These are phyloP conservation scores for Lactifluus piperatus DNA, from an alignment of 768 basidiomycete species.

Conservation along the genomic window DNA sequence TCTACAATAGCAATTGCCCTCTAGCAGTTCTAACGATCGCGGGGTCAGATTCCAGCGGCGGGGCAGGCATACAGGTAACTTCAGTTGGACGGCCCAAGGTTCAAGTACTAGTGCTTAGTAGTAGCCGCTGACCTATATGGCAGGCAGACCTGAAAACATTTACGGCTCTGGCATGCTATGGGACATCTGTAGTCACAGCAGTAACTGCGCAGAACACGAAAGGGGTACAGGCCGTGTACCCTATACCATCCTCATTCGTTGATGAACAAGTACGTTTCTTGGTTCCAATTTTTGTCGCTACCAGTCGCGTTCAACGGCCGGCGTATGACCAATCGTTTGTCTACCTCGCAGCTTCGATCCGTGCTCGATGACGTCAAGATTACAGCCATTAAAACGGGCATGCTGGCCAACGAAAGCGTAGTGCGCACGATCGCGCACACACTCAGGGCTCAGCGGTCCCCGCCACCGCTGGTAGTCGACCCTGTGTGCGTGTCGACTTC, in stretches of 20 bases:
- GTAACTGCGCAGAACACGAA: conserved; percentile 84
- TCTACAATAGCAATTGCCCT: background rate
- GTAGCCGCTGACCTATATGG: background rate
- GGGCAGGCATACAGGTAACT: conserved; percentile 80
- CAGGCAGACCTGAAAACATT: conserved; percentile 87
- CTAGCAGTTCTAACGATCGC: conserved; percentile 59
- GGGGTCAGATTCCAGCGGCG: conserved; percentile 76
- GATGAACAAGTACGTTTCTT: conserved; percentile 52
- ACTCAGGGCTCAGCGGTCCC: conserved; percentile 32
- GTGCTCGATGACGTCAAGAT: conserved; percentile 67
- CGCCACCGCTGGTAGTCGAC: conserved; percentile 66
- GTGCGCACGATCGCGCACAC: conserved; percentile 43
- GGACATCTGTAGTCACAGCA: conserved; percentile 74
- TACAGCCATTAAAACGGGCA: conserved; percentile 79
- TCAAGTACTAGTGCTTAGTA: too few species aligned
- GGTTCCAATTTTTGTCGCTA: background rate
- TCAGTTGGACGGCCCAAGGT: background rate
- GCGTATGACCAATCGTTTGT: background rate
- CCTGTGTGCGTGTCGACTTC: conserved; percentile 91
- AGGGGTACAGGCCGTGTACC: conserved; percentile 70
- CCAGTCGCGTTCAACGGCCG: background rate
- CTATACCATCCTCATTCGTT: conserved; percentile 61
- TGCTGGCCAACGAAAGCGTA: conserved; percentile 61
- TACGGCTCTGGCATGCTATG: conserved; percentile 70
- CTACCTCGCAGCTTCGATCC: conserved; percentile 47